phyloP scores from a whole-genome alignment of 257 asterid genomes.

The Solanum habrochaites region DNA sequence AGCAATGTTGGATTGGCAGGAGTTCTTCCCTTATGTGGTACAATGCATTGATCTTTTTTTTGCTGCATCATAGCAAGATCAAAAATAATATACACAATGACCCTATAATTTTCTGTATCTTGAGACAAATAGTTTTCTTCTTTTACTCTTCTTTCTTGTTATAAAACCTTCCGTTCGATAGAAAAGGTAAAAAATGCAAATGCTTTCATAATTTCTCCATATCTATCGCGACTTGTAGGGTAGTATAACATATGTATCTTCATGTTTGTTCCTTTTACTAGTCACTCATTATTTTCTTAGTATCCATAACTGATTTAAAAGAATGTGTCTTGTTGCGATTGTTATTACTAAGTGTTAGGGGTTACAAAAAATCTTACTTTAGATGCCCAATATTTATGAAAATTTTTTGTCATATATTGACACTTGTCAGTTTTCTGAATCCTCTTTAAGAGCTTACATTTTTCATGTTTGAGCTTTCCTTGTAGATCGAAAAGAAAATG shows the following conservation, averaged over 20 bases:
- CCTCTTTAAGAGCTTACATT: slow-evolving; percentile 4
- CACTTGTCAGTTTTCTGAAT: neutral
- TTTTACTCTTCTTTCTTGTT: no score
- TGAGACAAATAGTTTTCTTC: no score
- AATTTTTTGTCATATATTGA: neutral
- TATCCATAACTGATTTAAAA: neutral
- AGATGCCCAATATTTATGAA: neutral
- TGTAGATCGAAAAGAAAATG: slow-evolving; percentile 9
- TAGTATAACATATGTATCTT: neutral
- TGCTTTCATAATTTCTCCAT: no score
- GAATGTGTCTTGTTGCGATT: neutral
- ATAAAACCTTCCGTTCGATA: no score
- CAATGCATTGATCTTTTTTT: no score
- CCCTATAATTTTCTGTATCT: no score
- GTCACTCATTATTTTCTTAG: neutral
- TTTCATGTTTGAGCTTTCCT: slow-evolving; percentile 4
- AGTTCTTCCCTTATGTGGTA: no score
- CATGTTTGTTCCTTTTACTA: neutral
- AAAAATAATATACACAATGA: no score
- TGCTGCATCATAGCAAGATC: no score
- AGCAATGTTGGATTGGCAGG: no score
- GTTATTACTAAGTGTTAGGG: slow-evolving; percentile 1
- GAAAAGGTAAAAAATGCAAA: no score
- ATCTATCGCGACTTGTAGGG: neutral
- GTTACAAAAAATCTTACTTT: neutral